Evolutionary conservation across 2,329 filamentous ascomycete species (phyloP), one percentile per base, ranked within the genome.

Genomic region (Elsinoe fawcettii): DNA sequence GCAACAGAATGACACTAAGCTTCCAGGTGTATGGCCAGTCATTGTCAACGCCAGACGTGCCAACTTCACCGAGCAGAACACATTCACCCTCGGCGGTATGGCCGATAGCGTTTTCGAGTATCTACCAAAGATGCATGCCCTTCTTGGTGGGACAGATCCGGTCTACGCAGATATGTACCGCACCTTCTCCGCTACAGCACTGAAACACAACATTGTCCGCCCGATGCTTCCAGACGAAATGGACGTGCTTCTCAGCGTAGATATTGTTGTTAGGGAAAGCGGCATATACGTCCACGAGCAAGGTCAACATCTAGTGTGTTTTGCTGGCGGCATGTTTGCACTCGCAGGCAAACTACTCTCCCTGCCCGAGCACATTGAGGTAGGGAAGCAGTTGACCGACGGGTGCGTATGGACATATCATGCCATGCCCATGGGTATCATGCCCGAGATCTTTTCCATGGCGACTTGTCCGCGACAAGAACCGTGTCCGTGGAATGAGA

Each of bases 361-460:
- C 12, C 72, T 79, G n/a, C 68, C 76, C 2, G 69, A 70, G 14
- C 80, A 85, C 62, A 70, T 84, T 60, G 70, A 75, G 0, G 75
- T 83, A 54, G 82, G 79, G 9, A 71, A 74, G 43, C 79, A 81
- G 63, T 70, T 85, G 46, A 79, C 80, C 0, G 76, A 84, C 57
- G 79, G 78, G 2, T 85, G 82, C 64, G 76, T 84, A n/a, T 85
- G 81, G 80, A 77, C 80, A 1, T 84, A 85, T 66, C 75, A 78
- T 61, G 71, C 75, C 8, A 77, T 78, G 4, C 76, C 77, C 1
- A 72, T 77, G 2, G 81, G 81, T 4, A 78, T 85, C 59, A 85
- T 85, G 81, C 80, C 82, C 1, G 82, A 85, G 65, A 67, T 73
- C 47, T 82, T 81, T 63, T 69, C 75, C 32, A 70, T 83, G 43